Evolutionary conservation across 2,329 filamentous ascomycete genomes (phyloP), one percentile per base, ranked within the genome.

Genomic region (Epichloe brachyelytri): DNA sequence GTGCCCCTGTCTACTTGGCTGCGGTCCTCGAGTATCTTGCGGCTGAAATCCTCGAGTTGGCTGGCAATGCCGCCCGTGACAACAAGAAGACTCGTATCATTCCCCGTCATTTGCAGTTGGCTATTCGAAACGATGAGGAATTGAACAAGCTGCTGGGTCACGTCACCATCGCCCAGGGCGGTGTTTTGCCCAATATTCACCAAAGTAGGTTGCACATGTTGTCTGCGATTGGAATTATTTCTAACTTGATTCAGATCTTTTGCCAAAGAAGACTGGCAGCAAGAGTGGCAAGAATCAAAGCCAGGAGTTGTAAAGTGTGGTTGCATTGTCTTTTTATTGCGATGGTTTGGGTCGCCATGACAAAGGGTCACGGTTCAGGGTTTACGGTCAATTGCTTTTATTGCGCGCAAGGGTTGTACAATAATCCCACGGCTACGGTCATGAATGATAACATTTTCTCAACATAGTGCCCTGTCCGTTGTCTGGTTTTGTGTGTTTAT

Each of bases 51-150:
- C 89, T 98, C 67, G 93, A 98, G 77, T 77, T 98, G 76, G 93
- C 93, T 71, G 93, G 93, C 64, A 98, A 98, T 73, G 93, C 93
- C 65, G 93, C 93, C 58, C 91, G 93, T 64, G 93, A 98, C 78
- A 96, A 97, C 85, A 98, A 98, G 88, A 97, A 97, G 86, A 98
- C 91, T 59, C 90, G 93, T 86, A 98, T 98, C 77, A 98, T 97
- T 56, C 93, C 93, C 59, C 89, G 93, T 74, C 93, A 98, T 75
- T 83, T 98, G 46, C 93, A 98, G 79, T 88, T 98, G 63, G 93
- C 93, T 74, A 98, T 98, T 78, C 85, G 93, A 68, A 96, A 96
- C 77, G 91, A 97, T 73, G 91, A 97, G 82, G 93, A 98, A 76
- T 73, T 97, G 86, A 96, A 97, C 86, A 97, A 95, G 82, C 85